phyloP scores from a whole-genome alignment of 2,329 filamentous ascomycete genomes.

The Fusarium incarnatum region DNA sequence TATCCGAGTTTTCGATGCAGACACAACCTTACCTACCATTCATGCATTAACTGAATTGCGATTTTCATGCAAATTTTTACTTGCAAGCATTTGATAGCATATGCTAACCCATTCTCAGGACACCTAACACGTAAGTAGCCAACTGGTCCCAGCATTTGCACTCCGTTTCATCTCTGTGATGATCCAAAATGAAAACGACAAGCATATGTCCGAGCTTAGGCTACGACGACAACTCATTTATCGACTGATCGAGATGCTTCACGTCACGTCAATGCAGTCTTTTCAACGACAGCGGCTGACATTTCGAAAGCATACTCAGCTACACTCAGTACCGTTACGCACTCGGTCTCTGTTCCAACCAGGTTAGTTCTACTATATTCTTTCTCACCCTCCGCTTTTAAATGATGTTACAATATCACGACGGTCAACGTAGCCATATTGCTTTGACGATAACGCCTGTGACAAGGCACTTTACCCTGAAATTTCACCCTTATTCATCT shows the following conservation, averaged over 20 bases:
- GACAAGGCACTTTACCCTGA: slow-evolving; percentile 55
- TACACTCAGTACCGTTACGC: background rate
- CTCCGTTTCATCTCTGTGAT: slow-evolving; percentile 68
- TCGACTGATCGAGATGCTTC: slow-evolving; percentile 47
- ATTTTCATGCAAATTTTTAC: slow-evolving; percentile 8
- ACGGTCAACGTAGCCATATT: slow-evolving; percentile 62
- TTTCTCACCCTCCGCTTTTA: slow-evolving; percentile 16
- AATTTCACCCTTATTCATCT: background rate
- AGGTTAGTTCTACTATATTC: slow-evolving; percentile 47
- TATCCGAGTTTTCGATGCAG: slow-evolving; percentile 79
- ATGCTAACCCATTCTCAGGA: slow-evolving; percentile 39
- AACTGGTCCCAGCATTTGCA: slow-evolving; percentile 18
- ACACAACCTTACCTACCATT: slow-evolving; percentile 75
- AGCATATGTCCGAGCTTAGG: slow-evolving; percentile 95
- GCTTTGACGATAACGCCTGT: slow-evolving; percentile 61
- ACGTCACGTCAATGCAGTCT: slow-evolving; percentile 29
- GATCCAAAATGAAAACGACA: slow-evolving; percentile 88
- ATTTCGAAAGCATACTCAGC: slow-evolving; percentile 25
- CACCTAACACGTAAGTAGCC: slow-evolving; percentile 44
- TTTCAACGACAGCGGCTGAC: slow-evolving; percentile 42
- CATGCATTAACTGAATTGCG: slow-evolving; percentile 69
- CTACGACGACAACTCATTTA: slow-evolving; percentile 57
- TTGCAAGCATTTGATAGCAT: slow-evolving; percentile 18
- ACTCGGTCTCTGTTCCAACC: background rate
- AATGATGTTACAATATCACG: slow-evolving; percentile 61